These are phyloP conservation scores for Jackrogersella minutella DNA, from an alignment of 495 filamentous ascomycete genomes.

Conservation along the genomic window DNA sequence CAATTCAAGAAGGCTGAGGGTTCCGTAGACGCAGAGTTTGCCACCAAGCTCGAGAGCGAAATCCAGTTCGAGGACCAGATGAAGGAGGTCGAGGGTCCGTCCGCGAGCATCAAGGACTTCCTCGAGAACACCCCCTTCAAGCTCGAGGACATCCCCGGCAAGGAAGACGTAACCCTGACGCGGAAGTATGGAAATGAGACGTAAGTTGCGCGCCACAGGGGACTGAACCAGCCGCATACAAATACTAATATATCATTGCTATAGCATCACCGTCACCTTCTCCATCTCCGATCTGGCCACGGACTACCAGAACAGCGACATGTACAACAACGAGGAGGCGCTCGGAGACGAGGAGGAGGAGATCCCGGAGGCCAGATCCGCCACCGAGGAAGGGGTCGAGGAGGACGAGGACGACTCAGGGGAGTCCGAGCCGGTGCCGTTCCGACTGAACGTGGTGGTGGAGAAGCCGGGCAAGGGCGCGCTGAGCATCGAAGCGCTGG, in stretches of 20 bases:
- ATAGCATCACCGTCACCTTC: constrained; percentile 91
- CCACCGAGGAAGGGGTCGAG: constrained; percentile 66
- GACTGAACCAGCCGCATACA: too few species aligned
- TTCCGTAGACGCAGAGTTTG: constrained; percentile 75
- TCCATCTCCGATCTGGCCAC: constrained; percentile 85
- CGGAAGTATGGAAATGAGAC: constrained; percentile 88
- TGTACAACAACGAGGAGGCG: background rate
- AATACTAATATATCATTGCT: constrained; percentile 21
- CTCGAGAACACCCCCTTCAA: constrained; percentile 74
- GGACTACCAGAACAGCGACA: constrained; percentile 53
- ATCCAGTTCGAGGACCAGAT: constrained; percentile 68
- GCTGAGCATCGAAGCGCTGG: constrained; percentile 84
- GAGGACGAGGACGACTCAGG: constrained; percentile 55
- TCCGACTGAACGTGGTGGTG: constrained; percentile 83
- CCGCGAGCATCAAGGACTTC: constrained; percentile 73
- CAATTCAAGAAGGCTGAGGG: constrained; percentile 59
- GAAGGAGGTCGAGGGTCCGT: constrained; percentile 65
- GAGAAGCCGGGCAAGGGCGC: constrained; percentile 84
- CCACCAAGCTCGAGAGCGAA: constrained; percentile 80
- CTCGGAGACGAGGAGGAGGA: constrained; percentile 50
- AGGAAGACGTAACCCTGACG: constrained; percentile 85
- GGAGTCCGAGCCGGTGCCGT: constrained; percentile 74
- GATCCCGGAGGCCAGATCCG: constrained; percentile 52
- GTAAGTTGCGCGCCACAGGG: constrained; percentile 57
- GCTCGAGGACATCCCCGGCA: constrained; percentile 78